Evolutionary conservation across 257 asterid genomes (phyloP).

Genomic region (Plantago major): DNA sequence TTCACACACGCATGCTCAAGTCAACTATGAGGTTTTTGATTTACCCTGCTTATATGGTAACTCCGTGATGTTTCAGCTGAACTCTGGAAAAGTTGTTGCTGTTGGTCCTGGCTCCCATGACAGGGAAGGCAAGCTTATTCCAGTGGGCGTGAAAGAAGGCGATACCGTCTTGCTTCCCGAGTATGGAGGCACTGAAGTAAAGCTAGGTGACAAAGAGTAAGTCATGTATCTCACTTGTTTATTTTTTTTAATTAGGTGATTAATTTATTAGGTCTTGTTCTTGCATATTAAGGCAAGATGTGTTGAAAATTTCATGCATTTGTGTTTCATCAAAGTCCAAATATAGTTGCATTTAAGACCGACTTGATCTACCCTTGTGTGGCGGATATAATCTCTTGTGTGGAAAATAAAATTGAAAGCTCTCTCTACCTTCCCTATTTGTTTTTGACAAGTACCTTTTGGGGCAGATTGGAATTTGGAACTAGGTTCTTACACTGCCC

Average conservation of each 20-base stretch:
- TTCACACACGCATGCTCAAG: neutral
- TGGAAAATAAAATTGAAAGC: too few species aligned
- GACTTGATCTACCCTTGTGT: neutral
- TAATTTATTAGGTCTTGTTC: neutral
- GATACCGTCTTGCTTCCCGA: constrained; percentile 63
- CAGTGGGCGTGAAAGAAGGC: constrained; percentile 56
- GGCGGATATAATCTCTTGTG: neutral
- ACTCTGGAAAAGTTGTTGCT: constrained; percentile 61
- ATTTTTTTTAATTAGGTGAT: too few species aligned
- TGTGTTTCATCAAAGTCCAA: neutral
- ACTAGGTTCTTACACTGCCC: neutral
- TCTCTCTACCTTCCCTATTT: too few species aligned
- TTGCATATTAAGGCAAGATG: neutral
- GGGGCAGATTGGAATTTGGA: neutral
- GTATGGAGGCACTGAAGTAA: constrained; percentile 58
- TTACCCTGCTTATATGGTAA: constrained; percentile 3
- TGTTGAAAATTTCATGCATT: neutral
- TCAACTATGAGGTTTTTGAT: neutral
- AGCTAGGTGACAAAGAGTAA: constrained; percentile 64
- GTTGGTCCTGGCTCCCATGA: constrained; percentile 56
- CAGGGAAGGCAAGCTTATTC: constrained; percentile 48
- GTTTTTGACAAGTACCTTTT: neutral
- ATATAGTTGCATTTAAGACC: neutral
- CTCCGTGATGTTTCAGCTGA: constrained; percentile 37
- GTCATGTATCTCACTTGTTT: constrained; percentile 13